phyloP scores from a whole-genome alignment of 768 basidiomycete genomes.

The Trametes villosa region DNA sequence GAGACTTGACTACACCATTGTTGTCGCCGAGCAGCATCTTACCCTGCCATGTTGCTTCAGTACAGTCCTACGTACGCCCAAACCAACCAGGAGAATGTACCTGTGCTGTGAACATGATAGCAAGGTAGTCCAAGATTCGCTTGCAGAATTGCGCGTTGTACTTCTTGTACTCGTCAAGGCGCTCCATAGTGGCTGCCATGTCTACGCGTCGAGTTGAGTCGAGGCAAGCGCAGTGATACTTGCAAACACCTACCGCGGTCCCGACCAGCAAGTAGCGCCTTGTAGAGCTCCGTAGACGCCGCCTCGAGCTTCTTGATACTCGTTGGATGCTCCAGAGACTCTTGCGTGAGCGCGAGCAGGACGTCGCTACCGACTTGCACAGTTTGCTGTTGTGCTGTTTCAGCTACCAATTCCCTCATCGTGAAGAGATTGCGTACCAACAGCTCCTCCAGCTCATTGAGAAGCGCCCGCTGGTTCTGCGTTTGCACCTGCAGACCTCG shows the following conservation, averaged over 20 bases:
- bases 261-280: constrained; percentile 86
- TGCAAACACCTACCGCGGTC: constrained; percentile 68
- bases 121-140: constrained; percentile 84
- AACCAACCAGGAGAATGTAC: constrained; percentile 42
- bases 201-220: constrained; percentile 47
- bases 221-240: neutral
- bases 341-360: constrained; percentile 80
- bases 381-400: constrained; percentile 65
- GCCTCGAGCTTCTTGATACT: constrained; percentile 82
- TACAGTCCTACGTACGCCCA: neutral
- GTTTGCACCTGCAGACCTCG: constrained; percentile 97
- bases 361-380: constrained; percentile 88
- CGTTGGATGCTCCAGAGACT: constrained; percentile 78
- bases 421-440: constrained; percentile 50
- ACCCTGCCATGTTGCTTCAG: constrained; percentile 46
- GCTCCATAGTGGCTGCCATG: constrained; percentile 97
- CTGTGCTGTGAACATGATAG: constrained; percentile 91
- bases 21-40: constrained; percentile 69
- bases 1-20: constrained; percentile 54
- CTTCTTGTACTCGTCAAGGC: constrained; percentile 87
- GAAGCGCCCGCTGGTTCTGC: constrained; percentile 87
- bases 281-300: constrained; percentile 89
- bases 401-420: neutral
- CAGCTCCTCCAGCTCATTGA: constrained; percentile 86
- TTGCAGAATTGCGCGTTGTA: constrained; percentile 94